Evolutionary conservation across 345 rosid genomes (phyloP).

Genomic region (Kernera saxatilis): DNA sequence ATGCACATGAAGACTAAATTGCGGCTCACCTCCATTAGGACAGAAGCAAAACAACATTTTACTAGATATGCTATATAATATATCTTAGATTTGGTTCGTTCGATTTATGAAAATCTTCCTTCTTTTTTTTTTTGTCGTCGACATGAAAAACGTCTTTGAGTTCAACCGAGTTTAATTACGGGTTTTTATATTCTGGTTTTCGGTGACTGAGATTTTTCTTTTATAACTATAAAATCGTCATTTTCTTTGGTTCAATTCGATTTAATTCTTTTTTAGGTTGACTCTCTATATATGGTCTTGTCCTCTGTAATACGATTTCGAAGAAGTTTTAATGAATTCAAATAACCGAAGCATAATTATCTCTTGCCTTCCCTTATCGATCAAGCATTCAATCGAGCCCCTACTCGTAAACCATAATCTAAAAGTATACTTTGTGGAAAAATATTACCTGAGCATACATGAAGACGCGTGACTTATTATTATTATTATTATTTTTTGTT

Average conservation of each 20-base stretch:
- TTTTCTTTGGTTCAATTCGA: not conserved
- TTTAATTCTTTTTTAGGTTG: too few species aligned
- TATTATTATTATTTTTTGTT: too few species aligned
- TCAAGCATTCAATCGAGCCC: not conserved
- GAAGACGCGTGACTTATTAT: not conserved
- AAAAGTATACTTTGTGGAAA: not conserved
- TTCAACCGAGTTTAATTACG: too few species aligned
- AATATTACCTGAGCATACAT: not conserved
- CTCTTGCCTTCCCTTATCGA: not conserved
- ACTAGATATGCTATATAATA: not conserved
- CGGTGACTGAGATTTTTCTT: not conserved
- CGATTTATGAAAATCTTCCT: not conserved
- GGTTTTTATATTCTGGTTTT: not conserved
- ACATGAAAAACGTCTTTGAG: too few species aligned
- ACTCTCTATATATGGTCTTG: too few species aligned
- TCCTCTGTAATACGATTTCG: not conserved
- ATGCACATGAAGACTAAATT: slow-evolving; percentile 11
- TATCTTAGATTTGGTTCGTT: not conserved
- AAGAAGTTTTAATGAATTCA: not conserved
- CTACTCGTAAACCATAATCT: not conserved
- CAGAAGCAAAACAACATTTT: not conserved
- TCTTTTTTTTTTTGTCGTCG: too few species aligned
- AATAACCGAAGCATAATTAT: not conserved
- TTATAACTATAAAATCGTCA: not conserved
- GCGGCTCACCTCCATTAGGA: not conserved